Conservation (phyloP, 768 basidiomycete genomes). For the Tricholoma sp. region DNA sequence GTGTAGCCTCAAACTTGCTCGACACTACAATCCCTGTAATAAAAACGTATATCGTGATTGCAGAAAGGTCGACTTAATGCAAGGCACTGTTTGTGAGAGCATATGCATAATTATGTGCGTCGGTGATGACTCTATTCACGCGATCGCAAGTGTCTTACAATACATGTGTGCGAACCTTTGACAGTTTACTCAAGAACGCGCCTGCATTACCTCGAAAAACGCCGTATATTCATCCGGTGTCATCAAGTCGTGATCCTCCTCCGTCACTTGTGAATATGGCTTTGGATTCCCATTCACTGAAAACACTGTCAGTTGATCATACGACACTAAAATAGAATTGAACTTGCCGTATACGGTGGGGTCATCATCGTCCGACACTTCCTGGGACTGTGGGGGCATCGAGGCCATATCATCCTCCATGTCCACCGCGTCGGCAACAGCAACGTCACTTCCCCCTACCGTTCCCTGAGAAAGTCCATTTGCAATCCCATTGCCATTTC, state of each 20-base stretch:
- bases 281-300: constrained; percentile 74
- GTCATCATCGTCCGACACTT: constrained; percentile 44
- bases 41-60: too few relatives aligned
- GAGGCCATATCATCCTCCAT: constrained; percentile 15
- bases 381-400: constrained; percentile 1
- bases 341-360: constrained; percentile 64
- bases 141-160: background rate
- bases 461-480: constrained; percentile 10
- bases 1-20: too few relatives aligned
- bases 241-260: constrained; percentile 91
- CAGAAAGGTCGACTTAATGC: too few relatives aligned
- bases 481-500: constrained; percentile 11
- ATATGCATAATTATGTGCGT: background rate
- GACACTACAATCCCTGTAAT: too few relatives aligned
- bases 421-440: constrained; percentile 7
- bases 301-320: constrained; percentile 2
- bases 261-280: constrained; percentile 76
- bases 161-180: background rate
- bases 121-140: background rate
- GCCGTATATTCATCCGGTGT: constrained; percentile 88
- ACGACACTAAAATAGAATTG: background rate
- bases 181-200: constrained; percentile 26
- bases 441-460: constrained; percentile 17
- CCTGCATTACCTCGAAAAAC: constrained; percentile 68
- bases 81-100: too few relatives aligned